These are phyloP conservation scores for Botryotinia globosa DNA, from an alignment of 2,329 filamentous ascomycete genomes.

Conservation along the genomic window DNA sequence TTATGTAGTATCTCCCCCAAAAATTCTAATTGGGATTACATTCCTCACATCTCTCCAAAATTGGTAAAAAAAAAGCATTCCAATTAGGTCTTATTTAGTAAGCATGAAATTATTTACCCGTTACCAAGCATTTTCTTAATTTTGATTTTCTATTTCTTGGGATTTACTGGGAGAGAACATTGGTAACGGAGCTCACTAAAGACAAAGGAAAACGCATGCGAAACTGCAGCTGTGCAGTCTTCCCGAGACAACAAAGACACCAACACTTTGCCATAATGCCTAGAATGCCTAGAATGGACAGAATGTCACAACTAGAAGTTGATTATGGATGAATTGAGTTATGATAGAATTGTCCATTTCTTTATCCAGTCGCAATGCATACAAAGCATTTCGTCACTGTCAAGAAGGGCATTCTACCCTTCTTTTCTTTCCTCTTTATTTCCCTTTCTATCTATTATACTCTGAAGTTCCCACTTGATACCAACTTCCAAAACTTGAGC, in stretches of 20 bases:
- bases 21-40: constrained; percentile 18
- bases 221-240: constrained; percentile 32
- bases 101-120: constrained; percentile 1
- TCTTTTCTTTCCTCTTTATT: constrained; percentile 24
- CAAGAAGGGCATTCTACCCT: constrained; percentile 38
- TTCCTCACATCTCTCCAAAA: constrained; percentile 10
- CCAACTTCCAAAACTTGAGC: background rate
- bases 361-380: constrained; percentile 35
- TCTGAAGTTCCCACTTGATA: background rate
- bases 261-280: constrained; percentile 32
- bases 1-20: constrained; percentile 12
- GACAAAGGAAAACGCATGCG: constrained; percentile 35
- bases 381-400: constrained; percentile 36
- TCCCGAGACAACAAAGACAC: constrained; percentile 40
- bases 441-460: constrained; percentile 23
- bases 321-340: constrained; percentile 28
- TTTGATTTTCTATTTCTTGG: constrained; percentile 12
- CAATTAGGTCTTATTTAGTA: constrained; percentile 15
- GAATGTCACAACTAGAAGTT: constrained; percentile 34
- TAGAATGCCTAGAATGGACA: constrained; percentile 33
- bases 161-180: constrained; percentile 16
- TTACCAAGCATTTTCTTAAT: constrained; percentile 18
- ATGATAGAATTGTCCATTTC: constrained; percentile 38
- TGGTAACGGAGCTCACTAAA: constrained; percentile 26
- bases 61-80: constrained; percentile 16